phyloP scores from a whole-genome alignment of 2,329 filamentous ascomycete genomes.

The Pseudocercospora fijiensis region DNA sequence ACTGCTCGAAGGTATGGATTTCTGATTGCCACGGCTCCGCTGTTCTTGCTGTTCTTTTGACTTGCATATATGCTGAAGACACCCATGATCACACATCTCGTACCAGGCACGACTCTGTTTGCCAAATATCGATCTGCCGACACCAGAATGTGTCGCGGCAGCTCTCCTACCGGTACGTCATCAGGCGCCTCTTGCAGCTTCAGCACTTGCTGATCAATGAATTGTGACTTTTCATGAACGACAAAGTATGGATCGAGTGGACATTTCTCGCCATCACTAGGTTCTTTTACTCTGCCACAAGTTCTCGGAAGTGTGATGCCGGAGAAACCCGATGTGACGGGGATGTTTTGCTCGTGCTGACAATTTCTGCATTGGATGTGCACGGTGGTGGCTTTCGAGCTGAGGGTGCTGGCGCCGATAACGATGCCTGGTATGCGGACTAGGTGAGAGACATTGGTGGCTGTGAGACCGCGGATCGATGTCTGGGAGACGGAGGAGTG shows the following conservation, averaged over 20 bases:
- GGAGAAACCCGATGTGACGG: slow-evolving; percentile 80
- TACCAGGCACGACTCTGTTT: slow-evolving; percentile 92
- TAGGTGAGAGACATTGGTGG: slow-evolving; percentile 87
- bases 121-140: slow-evolving; percentile 95
- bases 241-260: slow-evolving; percentile 95
- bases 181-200: slow-evolving; percentile 97
- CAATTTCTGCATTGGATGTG: slow-evolving; percentile 88
- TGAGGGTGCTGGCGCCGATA: slow-evolving; percentile 94
- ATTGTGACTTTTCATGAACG: slow-evolving; percentile 86
- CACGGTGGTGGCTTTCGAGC: slow-evolving; percentile 86
- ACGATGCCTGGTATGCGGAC: slow-evolving; percentile 96
- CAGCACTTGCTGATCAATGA: slow-evolving; percentile 96
- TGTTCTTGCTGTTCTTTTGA: slow-evolving; percentile 74
- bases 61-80: slow-evolving; percentile 98
- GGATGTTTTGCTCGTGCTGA: slow-evolving; percentile 66
- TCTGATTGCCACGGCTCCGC: slow-evolving; percentile 85
- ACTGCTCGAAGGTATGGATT: slow-evolving; percentile 93
- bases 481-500: slow-evolving; percentile 89
- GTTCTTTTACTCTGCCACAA: slow-evolving; percentile 60
- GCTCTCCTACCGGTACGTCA: slow-evolving; percentile 92
- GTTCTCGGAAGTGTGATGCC: slow-evolving; percentile 79
- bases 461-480: slow-evolving; percentile 90
- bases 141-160: slow-evolving; percentile 90
- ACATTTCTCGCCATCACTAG: slow-evolving; percentile 69
- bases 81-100: slow-evolving; percentile 90